Conservation (phyloP, 306 rosid species). For the Fragaria nilgerrensis region DNA sequence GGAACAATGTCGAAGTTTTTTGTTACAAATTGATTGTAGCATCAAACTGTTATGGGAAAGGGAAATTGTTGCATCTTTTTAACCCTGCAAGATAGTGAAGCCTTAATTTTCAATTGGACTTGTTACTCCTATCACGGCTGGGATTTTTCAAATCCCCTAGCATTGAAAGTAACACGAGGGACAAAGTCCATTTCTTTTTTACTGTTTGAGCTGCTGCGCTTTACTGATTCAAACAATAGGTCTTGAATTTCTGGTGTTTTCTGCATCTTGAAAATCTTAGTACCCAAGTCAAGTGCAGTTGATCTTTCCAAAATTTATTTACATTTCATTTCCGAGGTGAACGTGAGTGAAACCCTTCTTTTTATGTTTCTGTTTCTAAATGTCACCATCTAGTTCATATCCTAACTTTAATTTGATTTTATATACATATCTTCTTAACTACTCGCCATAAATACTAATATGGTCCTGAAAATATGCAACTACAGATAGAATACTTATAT, state of each 20-base stretch:
- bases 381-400: background rate
- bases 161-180: background rate
- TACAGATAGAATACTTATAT: background rate
- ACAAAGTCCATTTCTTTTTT: background rate
- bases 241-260: background rate
- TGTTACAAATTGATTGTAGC: background rate
- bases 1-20: slow-evolving; percentile 19
- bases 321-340: background rate
- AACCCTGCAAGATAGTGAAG: background rate
- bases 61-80: background rate
- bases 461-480: background rate
- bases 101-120: background rate
- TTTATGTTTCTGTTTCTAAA: background rate
- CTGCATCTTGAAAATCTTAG: background rate
- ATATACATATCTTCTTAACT: background rate
- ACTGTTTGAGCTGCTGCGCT: background rate
- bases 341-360: background rate
- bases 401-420: background rate
- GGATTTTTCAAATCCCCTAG: background rate
- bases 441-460: background rate
- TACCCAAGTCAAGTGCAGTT: background rate
- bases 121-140: background rate
- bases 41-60: background rate
- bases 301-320: background rate
- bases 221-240: background rate